phyloP scores from a whole-genome alignment of 1,284 basidiomycete species.

The Taiwanofungus camphoratus region DNA sequence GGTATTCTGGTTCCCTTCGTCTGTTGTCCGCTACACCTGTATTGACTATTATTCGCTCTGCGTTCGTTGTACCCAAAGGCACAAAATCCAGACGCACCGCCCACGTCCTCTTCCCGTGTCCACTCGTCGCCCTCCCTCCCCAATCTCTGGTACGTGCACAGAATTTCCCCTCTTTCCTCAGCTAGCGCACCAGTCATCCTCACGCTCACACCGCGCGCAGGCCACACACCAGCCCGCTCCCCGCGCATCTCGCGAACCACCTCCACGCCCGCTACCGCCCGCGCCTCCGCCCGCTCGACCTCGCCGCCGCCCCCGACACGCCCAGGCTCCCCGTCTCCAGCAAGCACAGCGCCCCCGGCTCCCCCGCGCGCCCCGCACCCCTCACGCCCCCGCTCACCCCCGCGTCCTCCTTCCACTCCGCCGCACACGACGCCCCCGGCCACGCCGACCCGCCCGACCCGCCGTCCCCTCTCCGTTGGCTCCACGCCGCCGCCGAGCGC shows the following conservation, averaged over 20 bases:
- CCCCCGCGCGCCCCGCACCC: conserved; percentile 13
- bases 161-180: not conserved
- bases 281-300: conserved; percentile 26
- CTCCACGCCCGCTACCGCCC: conserved; percentile 22
- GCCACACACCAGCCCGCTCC: conserved; percentile 12
- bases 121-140: conserved; percentile 25
- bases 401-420: conserved; percentile 24
- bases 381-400: conserved; percentile 29
- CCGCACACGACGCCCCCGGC: conserved; percentile 19
- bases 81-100: conserved; percentile 15
- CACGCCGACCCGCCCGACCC: conserved; percentile 22
- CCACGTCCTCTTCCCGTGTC: conserved; percentile 16
- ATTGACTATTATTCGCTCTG: not conserved
- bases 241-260: conserved; percentile 10
- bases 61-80: conserved; percentile 5
- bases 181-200: not conserved
- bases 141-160: conserved; percentile 19
- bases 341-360: conserved; percentile 8
- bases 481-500: conserved; percentile 12
- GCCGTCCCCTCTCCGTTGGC: conserved; percentile 17
- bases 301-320: conserved; percentile 20
- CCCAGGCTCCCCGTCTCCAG: conserved; percentile 4
- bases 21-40: conserved; percentile 2
- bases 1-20: conserved; percentile 12
- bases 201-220: conserved; percentile 11